Evolutionary conservation across 257 asterid genomes (phyloP), one percentile per base, ranked within the genome.

Genomic region (Forsythia viridissima): DNA sequence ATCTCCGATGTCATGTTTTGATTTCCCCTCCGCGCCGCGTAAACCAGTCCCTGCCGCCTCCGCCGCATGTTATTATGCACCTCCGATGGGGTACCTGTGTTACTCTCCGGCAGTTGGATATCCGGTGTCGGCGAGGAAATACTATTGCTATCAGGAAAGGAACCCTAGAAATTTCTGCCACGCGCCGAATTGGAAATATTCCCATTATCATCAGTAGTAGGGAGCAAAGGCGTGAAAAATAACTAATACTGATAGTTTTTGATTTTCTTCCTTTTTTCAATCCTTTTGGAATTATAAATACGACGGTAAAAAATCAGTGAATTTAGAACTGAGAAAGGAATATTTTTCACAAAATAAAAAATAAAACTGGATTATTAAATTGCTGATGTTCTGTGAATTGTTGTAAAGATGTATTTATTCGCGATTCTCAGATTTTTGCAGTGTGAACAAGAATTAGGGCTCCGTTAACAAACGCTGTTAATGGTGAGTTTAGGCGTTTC

Each of bases 1-100:
- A 18, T 88, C 96, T 43, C 98, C 96, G 15, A 76, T 86, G 80
- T 84, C 94, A 69, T 89, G 88, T 41, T 84, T 89, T 59, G 92
- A 88, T 86, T 91, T 86, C 71, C 92, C 92, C 1, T 73, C 87
- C 2, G 70, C 76, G 18, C 77, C 30, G 37, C 79, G 57, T 16
- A 80, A 38, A 51, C 48, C 51, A 13, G 70, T 81, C 1, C 86
- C 87, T 30, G 18, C 72, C 46, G 38, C 78, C 55, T 30, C 34
- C 34, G 72, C 65, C 1, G 52, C 34, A 3, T 59, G 77, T 51
- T 67, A 74, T 76, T 69, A 11, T 67, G 39, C 36, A 1, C 63
- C 86, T 10, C 86, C 82, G 76, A 81, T 79, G 34, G 34, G 34
- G 76, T 55, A 34, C 78, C 82, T 39, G 34, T 69, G 68, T 70